These are phyloP conservation scores for Otatea glauca DNA, from an alignment of 176 grass and related monocot genomes.

Conservation along the genomic window DNA sequence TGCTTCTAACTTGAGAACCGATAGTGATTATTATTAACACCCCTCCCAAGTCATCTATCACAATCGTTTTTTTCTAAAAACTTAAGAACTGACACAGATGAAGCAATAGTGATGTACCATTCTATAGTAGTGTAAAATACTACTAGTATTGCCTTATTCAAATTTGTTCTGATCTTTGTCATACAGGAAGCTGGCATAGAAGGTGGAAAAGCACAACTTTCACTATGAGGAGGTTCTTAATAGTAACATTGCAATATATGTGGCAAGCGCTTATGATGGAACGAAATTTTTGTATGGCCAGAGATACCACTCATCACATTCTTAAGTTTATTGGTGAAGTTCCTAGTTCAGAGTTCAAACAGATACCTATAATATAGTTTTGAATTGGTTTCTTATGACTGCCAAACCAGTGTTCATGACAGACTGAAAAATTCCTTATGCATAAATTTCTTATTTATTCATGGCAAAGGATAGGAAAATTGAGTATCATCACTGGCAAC, in stretches of 20 bases:
- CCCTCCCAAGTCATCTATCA: no score
- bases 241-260: slow-evolving; percentile 96
- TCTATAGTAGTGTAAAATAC: no score
- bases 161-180: slow-evolving; percentile 32
- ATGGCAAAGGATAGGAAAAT: background rate
- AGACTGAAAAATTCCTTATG: background rate
- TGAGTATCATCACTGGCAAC: slow-evolving; percentile 1
- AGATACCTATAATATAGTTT: background rate
- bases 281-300: background rate
- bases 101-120: no score
- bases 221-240: slow-evolving; percentile 94
- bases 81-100: no score
- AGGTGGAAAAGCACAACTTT: slow-evolving; percentile 79
- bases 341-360: background rate
- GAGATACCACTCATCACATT: background rate
- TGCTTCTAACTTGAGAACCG: no score
- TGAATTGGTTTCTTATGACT: slow-evolving; percentile 8
- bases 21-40: no score
- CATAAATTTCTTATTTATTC: background rate
- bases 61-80: no score
- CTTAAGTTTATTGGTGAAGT: slow-evolving; percentile 32
- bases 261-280: slow-evolving; percentile 63
- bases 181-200: slow-evolving; percentile 88
- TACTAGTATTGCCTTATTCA: slow-evolving; percentile 15
- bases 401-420: background rate